phyloP scores from a whole-genome alignment of 345 rosid species.

The Populus deltoides region DNA sequence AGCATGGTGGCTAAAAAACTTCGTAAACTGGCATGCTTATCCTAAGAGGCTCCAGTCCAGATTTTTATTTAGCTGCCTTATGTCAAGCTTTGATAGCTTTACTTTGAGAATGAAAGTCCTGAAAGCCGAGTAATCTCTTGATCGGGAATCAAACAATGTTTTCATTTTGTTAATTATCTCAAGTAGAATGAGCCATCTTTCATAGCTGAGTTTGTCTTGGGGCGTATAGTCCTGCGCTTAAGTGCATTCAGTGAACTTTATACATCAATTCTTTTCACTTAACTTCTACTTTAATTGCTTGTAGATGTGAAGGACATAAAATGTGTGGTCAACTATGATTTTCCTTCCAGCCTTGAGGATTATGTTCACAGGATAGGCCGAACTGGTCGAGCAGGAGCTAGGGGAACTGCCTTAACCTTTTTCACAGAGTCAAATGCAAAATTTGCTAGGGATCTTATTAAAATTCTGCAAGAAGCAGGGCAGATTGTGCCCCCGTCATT shows the following conservation, averaged over 20 bases:
- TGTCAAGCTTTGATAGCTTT: conserved; percentile 14
- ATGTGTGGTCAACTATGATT: conserved; percentile 95
- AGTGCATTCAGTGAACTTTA: not conserved
- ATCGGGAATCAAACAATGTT: not conserved
- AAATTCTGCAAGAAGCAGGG: conserved; percentile 87
- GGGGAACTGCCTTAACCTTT: conserved; percentile 81
- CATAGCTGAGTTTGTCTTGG: conserved; percentile 1
- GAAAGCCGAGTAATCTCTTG: not conserved
- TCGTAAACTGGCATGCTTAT: not conserved
- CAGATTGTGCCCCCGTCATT: conserved; percentile 70
- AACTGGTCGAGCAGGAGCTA: conserved; percentile 98
- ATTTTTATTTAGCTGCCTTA: not conserved
- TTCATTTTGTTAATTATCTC: not conserved
- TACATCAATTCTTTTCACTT: conserved; percentile 9
- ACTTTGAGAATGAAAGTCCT: not conserved
- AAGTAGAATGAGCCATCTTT: not conserved
- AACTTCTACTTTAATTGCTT: conserved; percentile 17
- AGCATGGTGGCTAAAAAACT: not conserved
- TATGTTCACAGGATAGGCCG: conserved; percentile 96
- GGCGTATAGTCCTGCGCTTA: not conserved
- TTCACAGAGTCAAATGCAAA: conserved; percentile 80
- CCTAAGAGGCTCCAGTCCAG: not conserved
- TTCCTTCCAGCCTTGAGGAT: conserved; percentile 87
- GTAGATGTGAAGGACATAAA: conserved; percentile 99
- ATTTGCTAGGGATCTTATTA: conserved; percentile 79